phyloP scores from a whole-genome alignment of 1,284 basidiomycete species.

The Ustilago tritici region DNA sequence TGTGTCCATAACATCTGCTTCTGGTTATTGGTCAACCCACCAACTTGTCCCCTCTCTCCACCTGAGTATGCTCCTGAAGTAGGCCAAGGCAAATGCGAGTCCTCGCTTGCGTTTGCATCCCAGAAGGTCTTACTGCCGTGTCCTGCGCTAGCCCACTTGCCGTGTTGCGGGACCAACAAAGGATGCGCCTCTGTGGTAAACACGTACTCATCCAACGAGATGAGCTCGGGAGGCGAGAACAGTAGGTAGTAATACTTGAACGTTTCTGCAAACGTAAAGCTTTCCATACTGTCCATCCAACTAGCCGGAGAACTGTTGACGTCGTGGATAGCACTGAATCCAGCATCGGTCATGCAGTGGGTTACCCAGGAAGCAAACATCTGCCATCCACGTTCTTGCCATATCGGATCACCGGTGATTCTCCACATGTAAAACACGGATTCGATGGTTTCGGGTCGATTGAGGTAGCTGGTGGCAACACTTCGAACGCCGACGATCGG shows the following conservation, averaged over 20 bases:
- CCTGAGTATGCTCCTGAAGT: constrained; percentile 49
- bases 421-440: constrained; percentile 74
- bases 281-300: constrained; percentile 72
- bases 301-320: constrained; percentile 68
- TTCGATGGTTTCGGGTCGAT: constrained; percentile 75
- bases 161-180: constrained; percentile 59
- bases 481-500: constrained; percentile 65
- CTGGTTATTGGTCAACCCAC: constrained; percentile 63
- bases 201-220: constrained; percentile 75
- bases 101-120: constrained; percentile 25
- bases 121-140: constrained; percentile 57
- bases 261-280: constrained; percentile 74
- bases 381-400: constrained; percentile 74
- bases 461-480: constrained; percentile 54
- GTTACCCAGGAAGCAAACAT: constrained; percentile 75
- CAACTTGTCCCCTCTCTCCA: constrained; percentile 57
- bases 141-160: constrained; percentile 54
- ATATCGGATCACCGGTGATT: constrained; percentile 73
- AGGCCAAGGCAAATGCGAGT: constrained; percentile 34
- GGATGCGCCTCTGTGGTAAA: constrained; percentile 72
- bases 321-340: constrained; percentile 71
- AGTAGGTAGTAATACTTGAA: constrained; percentile 71
- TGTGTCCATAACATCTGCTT: constrained; percentile 53
- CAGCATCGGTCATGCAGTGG: constrained; percentile 69
- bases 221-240: constrained; percentile 73